Evolutionary conservation across 768 basidiomycete genomes (phyloP).

Genomic region (Rhizopogon salebrosus): DNA sequence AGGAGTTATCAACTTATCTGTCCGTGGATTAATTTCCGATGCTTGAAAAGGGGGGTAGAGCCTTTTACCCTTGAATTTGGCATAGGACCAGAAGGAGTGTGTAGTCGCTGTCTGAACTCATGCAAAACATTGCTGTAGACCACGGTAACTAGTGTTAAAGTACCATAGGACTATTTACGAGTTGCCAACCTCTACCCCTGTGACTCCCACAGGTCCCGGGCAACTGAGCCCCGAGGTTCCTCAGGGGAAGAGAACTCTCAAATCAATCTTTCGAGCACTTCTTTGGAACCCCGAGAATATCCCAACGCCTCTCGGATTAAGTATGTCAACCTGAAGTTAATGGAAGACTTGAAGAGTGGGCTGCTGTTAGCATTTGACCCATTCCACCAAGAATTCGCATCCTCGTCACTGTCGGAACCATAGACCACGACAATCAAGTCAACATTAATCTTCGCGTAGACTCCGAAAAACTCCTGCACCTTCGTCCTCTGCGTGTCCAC

Average conservation of each 20-base stretch:
- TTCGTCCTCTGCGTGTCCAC: background rate
- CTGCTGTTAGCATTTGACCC: background rate
- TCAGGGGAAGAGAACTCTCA: background rate
- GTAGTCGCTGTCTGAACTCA: no score
- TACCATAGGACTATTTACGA: background rate
- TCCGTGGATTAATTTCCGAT: no score
- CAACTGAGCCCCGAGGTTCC: background rate
- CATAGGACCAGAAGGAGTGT: no score
- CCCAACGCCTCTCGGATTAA: background rate
- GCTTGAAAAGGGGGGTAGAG: no score
- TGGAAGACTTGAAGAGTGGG: background rate
- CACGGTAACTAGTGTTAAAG: no score
- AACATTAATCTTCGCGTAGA: conserved; percentile 1
- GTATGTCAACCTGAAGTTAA: background rate
- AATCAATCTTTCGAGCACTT: background rate
- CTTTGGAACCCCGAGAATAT: background rate
- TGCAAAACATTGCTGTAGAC: no score
- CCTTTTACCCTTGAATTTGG: no score
- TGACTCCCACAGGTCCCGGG: no score
- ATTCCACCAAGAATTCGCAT: conserved; percentile 6
- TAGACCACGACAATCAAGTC: conserved; percentile 2
- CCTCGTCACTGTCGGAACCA: conserved; percentile 2
- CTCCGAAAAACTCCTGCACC: background rate
- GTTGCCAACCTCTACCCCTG: background rate
- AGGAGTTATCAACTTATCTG: no score